Evolutionary conservation across 1,284 basidiomycete species (phyloP), one percentile per base, ranked within the genome.

Genomic region (Salmacisia buchloeana): DNA sequence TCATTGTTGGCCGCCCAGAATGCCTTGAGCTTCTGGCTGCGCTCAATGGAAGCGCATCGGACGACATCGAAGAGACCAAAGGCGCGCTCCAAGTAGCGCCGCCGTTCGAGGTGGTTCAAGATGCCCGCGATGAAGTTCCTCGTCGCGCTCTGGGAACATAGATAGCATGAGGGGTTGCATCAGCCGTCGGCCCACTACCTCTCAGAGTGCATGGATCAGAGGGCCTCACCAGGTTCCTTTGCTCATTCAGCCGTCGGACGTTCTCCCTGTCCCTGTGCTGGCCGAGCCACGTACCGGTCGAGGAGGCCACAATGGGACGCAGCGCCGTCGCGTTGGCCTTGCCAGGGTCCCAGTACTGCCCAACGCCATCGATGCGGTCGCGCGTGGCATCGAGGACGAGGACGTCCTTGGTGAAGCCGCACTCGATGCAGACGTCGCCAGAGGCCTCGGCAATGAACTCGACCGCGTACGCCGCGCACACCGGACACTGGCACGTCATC

Each of bases 31-130:
- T 54, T 25, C 21, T 54, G 12, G 13, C 12, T 31, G 3, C 49
- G 25, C n/a, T 25, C 49, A 31, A 33, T 25, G 27, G 49, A 27
- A 31, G 6, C 27, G 18, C 31, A 13, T 12, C 49, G 49, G 15
- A 54, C 49, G 21, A 54, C 49, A 29, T 54, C 49, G 49, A 54
- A 54, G 15, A 54, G 49, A 54, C 49, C 49, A 33, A 54, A 54
- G 49, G 49, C 49, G 9, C 49, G 49, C 25, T 54, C 49, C 10
- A 31, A 18, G 34, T 54, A 54, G 9, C 49, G 49, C 27, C 34
- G 49, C 6, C 49, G 49, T 13, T 54, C 13, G 13, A 54, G 27
- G 29, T 54, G 29, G 49, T 5, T 33, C 27, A 54, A n/a, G 6
- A 31, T 54, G 31, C 49, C 49, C 49, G 31, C 18, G 29, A 54